Conservation (phyloP, 768 basidiomycete species). For the Dacryopinax spathularia region DNA sequence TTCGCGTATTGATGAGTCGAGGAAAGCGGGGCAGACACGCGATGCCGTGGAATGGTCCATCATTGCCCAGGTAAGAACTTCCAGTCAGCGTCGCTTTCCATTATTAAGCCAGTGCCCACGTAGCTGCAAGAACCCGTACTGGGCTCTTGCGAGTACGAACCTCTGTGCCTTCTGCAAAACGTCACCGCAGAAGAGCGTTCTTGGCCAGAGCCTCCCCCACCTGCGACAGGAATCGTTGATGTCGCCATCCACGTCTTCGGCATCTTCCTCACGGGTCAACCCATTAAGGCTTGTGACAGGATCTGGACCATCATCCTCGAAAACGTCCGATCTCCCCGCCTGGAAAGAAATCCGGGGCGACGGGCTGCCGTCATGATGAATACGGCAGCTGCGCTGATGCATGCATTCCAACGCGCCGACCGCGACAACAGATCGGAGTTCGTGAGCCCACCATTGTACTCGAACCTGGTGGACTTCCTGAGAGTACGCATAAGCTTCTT, state of each 20-base stretch:
- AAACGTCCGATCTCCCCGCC: conserved; percentile 53
- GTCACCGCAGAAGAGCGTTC: conserved; percentile 15
- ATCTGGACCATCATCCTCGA: conserved; percentile 33
- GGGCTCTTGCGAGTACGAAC: conserved; percentile 76
- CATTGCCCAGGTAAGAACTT: conserved; percentile 50
- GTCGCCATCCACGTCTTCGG: conserved; percentile 80
- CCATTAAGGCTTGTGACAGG: conserved; percentile 21
- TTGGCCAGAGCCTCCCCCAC: conserved; percentile 53
- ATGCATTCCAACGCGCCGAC: conserved; percentile 38
- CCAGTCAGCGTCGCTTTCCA: neutral
- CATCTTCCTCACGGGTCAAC: conserved; percentile 40
- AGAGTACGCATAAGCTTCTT: conserved; percentile 47
- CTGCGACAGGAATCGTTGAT: conserved; percentile 73
- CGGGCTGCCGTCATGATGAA: conserved; percentile 76
- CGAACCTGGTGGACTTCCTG: conserved; percentile 51
- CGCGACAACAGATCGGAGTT: conserved; percentile 40
- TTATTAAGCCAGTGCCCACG: neutral
- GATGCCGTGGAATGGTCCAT: conserved; percentile 72
- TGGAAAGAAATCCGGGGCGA: conserved; percentile 77
- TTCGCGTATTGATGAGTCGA: conserved; percentile 16
- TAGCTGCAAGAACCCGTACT: conserved; percentile 67
- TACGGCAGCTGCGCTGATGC: conserved; percentile 55
- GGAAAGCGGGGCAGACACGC: conserved; percentile 36
- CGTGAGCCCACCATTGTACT: conserved; percentile 48
- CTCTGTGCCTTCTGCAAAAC: conserved; percentile 50